Evolutionary conservation across 2,329 filamentous ascomycete genomes (phyloP).

Genomic region (Emmonsiellopsis sp.): DNA sequence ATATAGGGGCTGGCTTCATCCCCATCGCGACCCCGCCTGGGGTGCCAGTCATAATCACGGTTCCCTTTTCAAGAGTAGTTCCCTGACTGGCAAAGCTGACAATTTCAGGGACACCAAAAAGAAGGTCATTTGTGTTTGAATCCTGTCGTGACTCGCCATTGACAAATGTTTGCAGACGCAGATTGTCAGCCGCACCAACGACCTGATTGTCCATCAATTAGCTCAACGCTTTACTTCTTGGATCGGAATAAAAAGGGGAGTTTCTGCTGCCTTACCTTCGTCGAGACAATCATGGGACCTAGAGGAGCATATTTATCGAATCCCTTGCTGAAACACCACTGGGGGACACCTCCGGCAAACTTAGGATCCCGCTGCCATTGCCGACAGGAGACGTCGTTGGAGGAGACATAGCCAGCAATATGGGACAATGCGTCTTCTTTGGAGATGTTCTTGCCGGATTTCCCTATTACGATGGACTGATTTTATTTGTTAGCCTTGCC

Average conservation of each 20-base stretch:
- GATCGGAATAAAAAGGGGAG: no score
- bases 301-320: conserved; percentile 29
- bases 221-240: no score
- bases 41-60: conserved; percentile 34
- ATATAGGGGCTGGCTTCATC: conserved; percentile 29
- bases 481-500: no score
- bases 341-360: background rate
- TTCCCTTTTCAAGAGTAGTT: conserved; percentile 30
- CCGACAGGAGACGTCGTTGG: conserved; percentile 33
- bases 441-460: conserved; percentile 30
- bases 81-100: conserved; percentile 30
- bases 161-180: conserved; percentile 25
- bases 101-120: conserved; percentile 28
- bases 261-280: conserved; percentile 1
- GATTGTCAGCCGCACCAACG: conserved; percentile 25
- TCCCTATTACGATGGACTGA: conserved; percentile 23
- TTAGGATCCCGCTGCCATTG: conserved; percentile 25
- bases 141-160: conserved; percentile 31
- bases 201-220: background rate
- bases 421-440: conserved; percentile 28
- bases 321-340: conserved; percentile 9
- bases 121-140: conserved; percentile 30
- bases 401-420: conserved; percentile 32
- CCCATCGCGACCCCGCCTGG: conserved; percentile 35
- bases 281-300: conserved; percentile 29